Percentiles rank a stretch among this genome's conserved stretches.
Evolutionary conservation across 176 grass and related monocot species (phyloP).

Genomic region (Poa annua): DNA sequence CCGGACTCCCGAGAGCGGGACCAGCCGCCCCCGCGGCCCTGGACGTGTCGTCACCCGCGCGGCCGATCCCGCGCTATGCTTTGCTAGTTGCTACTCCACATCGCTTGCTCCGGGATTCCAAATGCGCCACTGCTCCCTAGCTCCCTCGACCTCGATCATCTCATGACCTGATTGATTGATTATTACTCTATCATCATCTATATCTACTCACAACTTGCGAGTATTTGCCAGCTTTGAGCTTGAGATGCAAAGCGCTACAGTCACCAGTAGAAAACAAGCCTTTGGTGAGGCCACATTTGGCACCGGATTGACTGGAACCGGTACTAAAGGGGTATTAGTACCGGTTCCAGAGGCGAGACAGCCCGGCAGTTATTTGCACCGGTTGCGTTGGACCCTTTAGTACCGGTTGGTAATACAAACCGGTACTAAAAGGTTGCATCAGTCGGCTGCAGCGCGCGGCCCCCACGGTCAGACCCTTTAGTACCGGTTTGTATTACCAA

Average conservation of each 20-base stretch:
- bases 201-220: background rate
- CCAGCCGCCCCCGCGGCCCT: conserved; percentile 21
- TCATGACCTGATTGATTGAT: background rate
- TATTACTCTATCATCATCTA: background rate
- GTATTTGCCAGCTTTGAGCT: background rate
- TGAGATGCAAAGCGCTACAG: background rate
- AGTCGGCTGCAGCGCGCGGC: too few species aligned
- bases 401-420: too few species aligned
- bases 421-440: too few species aligned
- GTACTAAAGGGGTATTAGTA: too few species aligned
- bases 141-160: background rate
- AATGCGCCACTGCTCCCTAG: conserved; percentile 15
- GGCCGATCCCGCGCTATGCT: background rate
- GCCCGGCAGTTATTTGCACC: too few species aligned
- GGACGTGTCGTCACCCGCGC: conserved; percentile 45
- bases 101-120: conserved; percentile 45
- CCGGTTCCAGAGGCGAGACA: too few species aligned
- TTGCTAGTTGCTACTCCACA: background rate
- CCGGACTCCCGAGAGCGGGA: background rate
- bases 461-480: too few species aligned
- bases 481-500: too few species aligned
- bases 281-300: too few species aligned
- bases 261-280: too few species aligned
- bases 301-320: too few species aligned
- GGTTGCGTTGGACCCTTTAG: too few species aligned